These are phyloP conservation scores for Colletotrichum graminicola DNA, from an alignment of 2,329 filamentous ascomycete genomes.

Conservation along the genomic window DNA sequence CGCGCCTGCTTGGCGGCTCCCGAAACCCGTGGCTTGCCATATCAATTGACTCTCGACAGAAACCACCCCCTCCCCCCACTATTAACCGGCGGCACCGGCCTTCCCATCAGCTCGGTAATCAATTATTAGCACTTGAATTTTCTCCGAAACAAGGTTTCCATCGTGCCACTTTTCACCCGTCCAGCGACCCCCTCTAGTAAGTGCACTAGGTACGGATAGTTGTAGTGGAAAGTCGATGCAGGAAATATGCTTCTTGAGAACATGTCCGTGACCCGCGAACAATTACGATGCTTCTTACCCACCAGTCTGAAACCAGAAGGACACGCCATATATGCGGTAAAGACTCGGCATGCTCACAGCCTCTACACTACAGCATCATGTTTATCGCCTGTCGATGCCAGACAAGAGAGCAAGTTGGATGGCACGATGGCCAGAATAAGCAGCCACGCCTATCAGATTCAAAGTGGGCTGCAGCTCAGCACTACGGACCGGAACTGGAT, in stretches of 20 bases:
- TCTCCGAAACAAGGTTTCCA: constrained; percentile 17
- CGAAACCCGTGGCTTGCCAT: constrained; percentile 29
- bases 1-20: neutral
- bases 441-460: neutral
- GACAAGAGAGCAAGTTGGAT: no score
- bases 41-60: constrained; percentile 22
- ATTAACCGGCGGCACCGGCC: neutral
- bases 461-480: no score
- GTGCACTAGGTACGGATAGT: no score
- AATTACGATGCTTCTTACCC: constrained; percentile 10
- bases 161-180: constrained; percentile 24
- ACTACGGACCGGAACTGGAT: no score
- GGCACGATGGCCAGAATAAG: no score
- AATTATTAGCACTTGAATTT: no score
- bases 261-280: neutral
- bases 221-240: neutral
- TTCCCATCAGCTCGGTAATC: neutral
- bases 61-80: constrained; percentile 4
- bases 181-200: constrained; percentile 17
- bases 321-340: neutral
- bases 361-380: neutral
- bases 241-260: neutral
- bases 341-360: neutral
- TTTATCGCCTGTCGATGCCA: neutral
- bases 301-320: neutral